phyloP scores from a whole-genome alignment of 352 stramenopile species.

The Phytophthora hibernalis region DNA sequence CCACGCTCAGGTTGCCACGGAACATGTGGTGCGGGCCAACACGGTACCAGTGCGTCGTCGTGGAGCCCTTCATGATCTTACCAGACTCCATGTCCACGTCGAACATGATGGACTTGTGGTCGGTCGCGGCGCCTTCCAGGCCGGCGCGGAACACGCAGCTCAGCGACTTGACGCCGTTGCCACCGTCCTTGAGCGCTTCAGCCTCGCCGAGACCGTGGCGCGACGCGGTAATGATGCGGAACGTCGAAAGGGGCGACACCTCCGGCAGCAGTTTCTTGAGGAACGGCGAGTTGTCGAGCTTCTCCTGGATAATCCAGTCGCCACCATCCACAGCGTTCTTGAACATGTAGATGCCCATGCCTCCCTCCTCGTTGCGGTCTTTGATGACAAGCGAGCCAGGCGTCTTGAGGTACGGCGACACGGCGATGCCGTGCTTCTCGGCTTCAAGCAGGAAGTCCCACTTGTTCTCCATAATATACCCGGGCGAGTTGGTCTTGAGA shows the following conservation, averaged over 20 bases:
- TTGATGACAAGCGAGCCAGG: conserved; percentile 95
- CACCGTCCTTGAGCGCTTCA: conserved; percentile 53
- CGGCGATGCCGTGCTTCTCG: conserved; percentile 91
- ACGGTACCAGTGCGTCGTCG: conserved; percentile 97
- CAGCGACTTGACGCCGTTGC: conserved; percentile 77
- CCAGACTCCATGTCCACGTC: conserved; percentile 96
- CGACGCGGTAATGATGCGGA: conserved; percentile 98
- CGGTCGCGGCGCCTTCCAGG: conserved; percentile 85
- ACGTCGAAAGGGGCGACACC: conserved; percentile 96
- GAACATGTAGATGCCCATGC: conserved; percentile 98
- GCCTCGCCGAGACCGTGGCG: conserved; percentile 63
- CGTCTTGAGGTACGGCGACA: conserved; percentile 94
- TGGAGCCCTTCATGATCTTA: conserved; percentile 94
- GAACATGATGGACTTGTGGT: conserved; percentile 99
- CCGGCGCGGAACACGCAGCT: conserved; percentile 84
- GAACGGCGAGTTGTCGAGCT: conserved; percentile 93
- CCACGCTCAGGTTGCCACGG: conserved; percentile 77
- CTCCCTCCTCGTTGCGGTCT: conserved; percentile 98
- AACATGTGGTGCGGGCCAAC: conserved; percentile 83
- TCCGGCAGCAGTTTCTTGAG: conserved; percentile 92
- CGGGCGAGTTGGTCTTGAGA: conserved; percentile 90
- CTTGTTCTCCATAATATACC: conserved; percentile 98
- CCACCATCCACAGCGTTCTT: conserved; percentile 95
- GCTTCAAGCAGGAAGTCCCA: conserved; percentile 97
- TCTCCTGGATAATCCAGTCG: conserved; percentile 97